Percentiles rank a stretch among this genome's conserved stretches.
These are phyloP conservation scores for Xerocomus minutiporus DNA, from an alignment of 1,284 basidiomycete species.

Conservation along the genomic window DNA sequence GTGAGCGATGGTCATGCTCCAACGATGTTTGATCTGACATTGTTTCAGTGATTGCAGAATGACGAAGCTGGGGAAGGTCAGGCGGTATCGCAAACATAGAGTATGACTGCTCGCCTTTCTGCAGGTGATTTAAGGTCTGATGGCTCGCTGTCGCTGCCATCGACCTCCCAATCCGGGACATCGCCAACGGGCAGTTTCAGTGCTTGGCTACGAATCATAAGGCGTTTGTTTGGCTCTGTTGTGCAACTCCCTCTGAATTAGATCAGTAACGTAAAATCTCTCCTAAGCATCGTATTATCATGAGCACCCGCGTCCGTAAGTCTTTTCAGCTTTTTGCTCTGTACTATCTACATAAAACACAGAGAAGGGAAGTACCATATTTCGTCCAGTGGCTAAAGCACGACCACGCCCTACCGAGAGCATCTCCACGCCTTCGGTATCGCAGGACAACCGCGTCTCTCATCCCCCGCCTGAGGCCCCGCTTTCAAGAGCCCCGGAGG, in stretches of 20 bases:
- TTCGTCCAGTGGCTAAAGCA: slow-evolving; percentile 59
- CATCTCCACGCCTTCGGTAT: slow-evolving; percentile 34
- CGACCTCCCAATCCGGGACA: slow-evolving; percentile 55
- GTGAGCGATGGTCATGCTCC: slow-evolving; percentile 26
- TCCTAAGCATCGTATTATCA: slow-evolving; percentile 26
- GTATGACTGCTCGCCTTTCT: slow-evolving; percentile 46
- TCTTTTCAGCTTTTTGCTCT: slow-evolving; percentile 17
- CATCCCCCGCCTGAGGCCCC: slow-evolving; percentile 8
- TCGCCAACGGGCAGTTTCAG: slow-evolving; percentile 51
- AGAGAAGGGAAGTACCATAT: slow-evolving; percentile 72
- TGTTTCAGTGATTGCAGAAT: slow-evolving; percentile 61
- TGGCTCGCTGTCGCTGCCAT: slow-evolving; percentile 35
- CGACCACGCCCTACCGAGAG: slow-evolving; percentile 35
- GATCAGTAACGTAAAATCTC: slow-evolving; percentile 4
- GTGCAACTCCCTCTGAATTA: slow-evolving; percentile 7
- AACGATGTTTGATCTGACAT: slow-evolving; percentile 42
- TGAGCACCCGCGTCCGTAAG: slow-evolving; percentile 78
- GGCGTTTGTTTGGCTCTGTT: slow-evolving; percentile 29
- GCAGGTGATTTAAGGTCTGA: slow-evolving; percentile 42
- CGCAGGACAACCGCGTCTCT: slow-evolving; percentile 27
- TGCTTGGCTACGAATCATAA: slow-evolving; percentile 29
- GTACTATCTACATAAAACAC: slow-evolving; percentile 2
- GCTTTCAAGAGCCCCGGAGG: not conserved
- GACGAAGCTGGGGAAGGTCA: slow-evolving; percentile 41
- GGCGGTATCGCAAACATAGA: not conserved